Evolutionary conservation across 2,329 filamentous ascomycete genomes (phyloP).

Genomic region (Fusarium devonianum): DNA sequence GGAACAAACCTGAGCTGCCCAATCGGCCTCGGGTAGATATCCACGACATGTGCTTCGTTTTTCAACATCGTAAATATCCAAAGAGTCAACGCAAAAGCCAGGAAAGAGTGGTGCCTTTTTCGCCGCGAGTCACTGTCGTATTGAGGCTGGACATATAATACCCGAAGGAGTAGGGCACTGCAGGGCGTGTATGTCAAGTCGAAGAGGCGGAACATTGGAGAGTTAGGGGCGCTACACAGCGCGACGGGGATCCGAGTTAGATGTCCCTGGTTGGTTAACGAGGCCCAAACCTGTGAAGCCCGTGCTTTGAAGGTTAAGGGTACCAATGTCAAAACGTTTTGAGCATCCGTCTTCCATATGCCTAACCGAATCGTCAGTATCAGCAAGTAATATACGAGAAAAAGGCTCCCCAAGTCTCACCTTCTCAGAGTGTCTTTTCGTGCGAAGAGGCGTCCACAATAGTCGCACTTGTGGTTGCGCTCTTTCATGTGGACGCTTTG

Average conservation of each 20-base stretch:
- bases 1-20: too few species aligned
- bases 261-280: conserved; percentile 27
- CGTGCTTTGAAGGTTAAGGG: conserved; percentile 54
- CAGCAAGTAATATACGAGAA: not conserved
- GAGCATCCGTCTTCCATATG: conserved; percentile 81
- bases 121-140: too few species aligned
- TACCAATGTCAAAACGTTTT: conserved; percentile 67
- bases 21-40: too few species aligned
- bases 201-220: not conserved
- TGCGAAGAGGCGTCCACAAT: conserved; percentile 75
- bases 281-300: conserved; percentile 31
- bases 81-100: too few species aligned
- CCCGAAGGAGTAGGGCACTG: too few species aligned
- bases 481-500: conserved; percentile 77
- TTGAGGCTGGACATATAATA: too few species aligned
- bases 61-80: too few species aligned
- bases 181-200: too few species aligned
- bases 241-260: conserved; percentile 28
- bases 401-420: conserved; percentile 53
- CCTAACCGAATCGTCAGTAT: conserved; percentile 51
- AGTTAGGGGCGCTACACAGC: conserved; percentile 15
- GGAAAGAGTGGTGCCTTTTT: too few species aligned
- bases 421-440: conserved; percentile 84
- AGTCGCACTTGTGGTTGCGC: conserved; percentile 72
- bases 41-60: too few species aligned